These are phyloP conservation scores for Colletotrichum karsti DNA, from an alignment of 2,329 filamentous ascomycete genomes.

Conservation along the genomic window DNA sequence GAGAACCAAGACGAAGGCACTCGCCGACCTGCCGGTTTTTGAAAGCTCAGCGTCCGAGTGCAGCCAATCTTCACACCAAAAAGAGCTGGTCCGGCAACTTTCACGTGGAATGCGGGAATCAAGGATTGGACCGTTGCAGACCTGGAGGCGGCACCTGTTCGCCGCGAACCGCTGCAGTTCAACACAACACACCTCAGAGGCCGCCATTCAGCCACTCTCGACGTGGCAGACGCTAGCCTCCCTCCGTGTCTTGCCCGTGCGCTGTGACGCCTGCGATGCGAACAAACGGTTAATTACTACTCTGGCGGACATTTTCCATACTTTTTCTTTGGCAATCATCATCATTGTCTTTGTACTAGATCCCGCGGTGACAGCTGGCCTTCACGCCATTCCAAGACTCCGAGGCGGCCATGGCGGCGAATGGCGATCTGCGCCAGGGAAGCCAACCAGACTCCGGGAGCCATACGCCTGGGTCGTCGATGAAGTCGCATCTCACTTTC, in stretches of 20 bases:
- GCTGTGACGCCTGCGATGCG: background rate
- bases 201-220: background rate
- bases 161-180: conserved; percentile 1
- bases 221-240: conserved; percentile 3
- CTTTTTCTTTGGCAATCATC: background rate
- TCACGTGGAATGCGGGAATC: conserved; percentile 3
- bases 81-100: background rate
- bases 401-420: conserved; percentile 14
- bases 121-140: conserved; percentile 26
- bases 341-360: background rate
- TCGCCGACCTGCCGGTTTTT: background rate
- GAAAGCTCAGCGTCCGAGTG: background rate
- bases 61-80: background rate
- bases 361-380: conserved; percentile 3
- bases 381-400: background rate
- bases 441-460: conserved; percentile 17
- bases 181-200: background rate
- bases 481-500: conserved; percentile 14
- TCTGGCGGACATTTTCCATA: background rate
- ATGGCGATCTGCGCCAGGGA: conserved; percentile 25
- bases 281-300: background rate
- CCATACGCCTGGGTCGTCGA: background rate
- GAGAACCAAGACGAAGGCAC: background rate
- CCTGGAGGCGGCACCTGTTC: background rate
- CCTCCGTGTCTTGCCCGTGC: conserved; percentile 1